Percentiles rank a stretch among this genome's conserved stretches.
These are phyloP conservation scores for Smithsoniella earleae DNA, from an alignment of 163 green algal species.

Conservation along the genomic window DNA sequence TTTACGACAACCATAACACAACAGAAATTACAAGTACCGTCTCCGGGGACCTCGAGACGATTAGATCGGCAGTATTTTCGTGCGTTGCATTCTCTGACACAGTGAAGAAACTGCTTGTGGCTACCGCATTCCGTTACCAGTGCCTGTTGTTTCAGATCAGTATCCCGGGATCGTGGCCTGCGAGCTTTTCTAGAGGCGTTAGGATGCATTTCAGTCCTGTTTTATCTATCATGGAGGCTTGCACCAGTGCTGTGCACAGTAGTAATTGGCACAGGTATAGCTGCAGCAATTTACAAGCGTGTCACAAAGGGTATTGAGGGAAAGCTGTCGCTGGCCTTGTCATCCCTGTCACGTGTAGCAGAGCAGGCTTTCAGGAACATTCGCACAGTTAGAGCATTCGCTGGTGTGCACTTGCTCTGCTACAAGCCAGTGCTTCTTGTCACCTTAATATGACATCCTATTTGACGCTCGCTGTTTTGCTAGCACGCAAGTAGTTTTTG, in stretches of 20 bases:
- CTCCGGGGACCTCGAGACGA: constrained; percentile 67
- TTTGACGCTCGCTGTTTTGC: too few species aligned
- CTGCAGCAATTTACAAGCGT: constrained; percentile 60
- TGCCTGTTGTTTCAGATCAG: constrained; percentile 46
- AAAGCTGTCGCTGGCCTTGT: constrained; percentile 43
- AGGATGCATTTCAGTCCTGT: constrained; percentile 62
- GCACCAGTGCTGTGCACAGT: constrained; percentile 65
- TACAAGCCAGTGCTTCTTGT: too few species aligned
- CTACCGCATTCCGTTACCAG: background rate
- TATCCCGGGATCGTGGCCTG: constrained; percentile 63
- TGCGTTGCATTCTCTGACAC: constrained; percentile 30
- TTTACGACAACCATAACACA: constrained; percentile 58
- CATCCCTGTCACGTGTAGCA: constrained; percentile 57
- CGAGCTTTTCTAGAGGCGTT: constrained; percentile 64
- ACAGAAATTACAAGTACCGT: constrained; percentile 67
- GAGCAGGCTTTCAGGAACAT: constrained; percentile 60
- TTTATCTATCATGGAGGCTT: constrained; percentile 65
- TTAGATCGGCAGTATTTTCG: constrained; percentile 72
- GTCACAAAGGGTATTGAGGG: constrained; percentile 56
- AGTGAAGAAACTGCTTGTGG: too few species aligned
- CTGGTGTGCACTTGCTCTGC: constrained; percentile 30
- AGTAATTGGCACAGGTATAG: constrained; percentile 52
- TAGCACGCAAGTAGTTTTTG: too few species aligned
- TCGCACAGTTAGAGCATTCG: constrained; percentile 63
- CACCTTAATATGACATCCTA: too few species aligned